A percentile compares a stretch with the other conserved stretches of the same genome.
Conservation (phyloP, 495 filamentous ascomycete species). For the Patellaria atrata region DNA sequence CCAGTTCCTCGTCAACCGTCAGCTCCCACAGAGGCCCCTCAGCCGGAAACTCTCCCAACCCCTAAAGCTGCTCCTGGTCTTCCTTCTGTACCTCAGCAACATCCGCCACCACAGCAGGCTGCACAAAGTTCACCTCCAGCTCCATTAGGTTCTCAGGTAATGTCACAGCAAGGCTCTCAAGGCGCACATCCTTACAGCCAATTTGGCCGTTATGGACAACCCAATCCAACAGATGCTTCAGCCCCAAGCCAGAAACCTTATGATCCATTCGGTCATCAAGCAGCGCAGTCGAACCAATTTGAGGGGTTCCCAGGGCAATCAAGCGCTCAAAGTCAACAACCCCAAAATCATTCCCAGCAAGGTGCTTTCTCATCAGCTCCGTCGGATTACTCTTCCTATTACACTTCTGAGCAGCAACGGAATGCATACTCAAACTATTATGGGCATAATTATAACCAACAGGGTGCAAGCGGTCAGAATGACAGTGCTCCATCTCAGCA, state of each 20-base stretch:
- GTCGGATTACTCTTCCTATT: conserved; percentile 73
- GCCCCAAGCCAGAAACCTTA: conserved; percentile 65
- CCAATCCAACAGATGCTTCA: conserved; percentile 39
- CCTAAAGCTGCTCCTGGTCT: conserved; percentile 35
- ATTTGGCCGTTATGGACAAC: conserved; percentile 56
- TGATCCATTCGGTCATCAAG: conserved; percentile 74
- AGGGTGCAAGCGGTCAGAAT: conserved; percentile 50
- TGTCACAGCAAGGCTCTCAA: conserved; percentile 23
- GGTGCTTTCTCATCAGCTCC: conserved; percentile 57
- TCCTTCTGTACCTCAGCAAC: conserved; percentile 29
- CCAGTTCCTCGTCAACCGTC: conserved; percentile 40
- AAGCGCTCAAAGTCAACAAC: conserved; percentile 33
- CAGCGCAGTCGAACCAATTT: conserved; percentile 38
- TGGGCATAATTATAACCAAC: conserved; percentile 56
- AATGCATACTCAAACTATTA: conserved; percentile 70
- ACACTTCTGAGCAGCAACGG: conserved; percentile 62
- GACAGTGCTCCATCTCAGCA: conserved; percentile 57
- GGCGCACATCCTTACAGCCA: conserved; percentile 36
- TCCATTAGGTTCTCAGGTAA: conserved; percentile 34
- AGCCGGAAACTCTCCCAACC: conserved; percentile 20
- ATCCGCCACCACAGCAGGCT: conserved; percentile 36
- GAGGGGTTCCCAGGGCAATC: conserved; percentile 38
- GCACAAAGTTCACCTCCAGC: conserved; percentile 34
- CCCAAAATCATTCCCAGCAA: conserved; percentile 33
- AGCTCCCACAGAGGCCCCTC: conserved; percentile 13